A percentile compares a stretch with the other conserved stretches of the same genome.
Evolutionary conservation across 108 stramenopile genomes (phyloP).

Genomic region (Cyclotella baltica): DNA sequence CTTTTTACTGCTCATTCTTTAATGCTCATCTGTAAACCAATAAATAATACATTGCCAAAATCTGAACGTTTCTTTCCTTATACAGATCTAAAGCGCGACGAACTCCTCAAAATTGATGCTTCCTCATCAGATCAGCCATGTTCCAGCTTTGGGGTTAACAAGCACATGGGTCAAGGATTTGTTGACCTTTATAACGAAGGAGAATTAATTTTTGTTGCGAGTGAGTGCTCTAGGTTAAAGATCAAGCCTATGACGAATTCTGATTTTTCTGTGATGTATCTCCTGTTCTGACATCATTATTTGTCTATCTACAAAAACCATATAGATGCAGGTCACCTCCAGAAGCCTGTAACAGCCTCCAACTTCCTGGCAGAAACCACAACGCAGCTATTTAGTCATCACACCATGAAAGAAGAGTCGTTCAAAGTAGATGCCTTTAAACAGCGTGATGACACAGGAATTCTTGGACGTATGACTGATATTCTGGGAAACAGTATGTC

Average conservation of each 20-base stretch:
- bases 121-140: slow-evolving; percentile 52
- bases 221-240: slow-evolving; percentile 1
- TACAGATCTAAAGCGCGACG: background rate
- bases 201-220: slow-evolving; percentile 42
- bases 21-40: too few relatives aligned
- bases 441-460: slow-evolving; percentile 32
- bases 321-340: slow-evolving; percentile 15
- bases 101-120: slow-evolving; percentile 40
- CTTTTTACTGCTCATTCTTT: too few relatives aligned
- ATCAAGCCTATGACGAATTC: background rate
- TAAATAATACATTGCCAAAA: too few relatives aligned
- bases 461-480: slow-evolving; percentile 51
- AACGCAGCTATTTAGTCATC: slow-evolving; percentile 39
- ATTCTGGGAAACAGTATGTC: slow-evolving; percentile 29
- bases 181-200: slow-evolving; percentile 43
- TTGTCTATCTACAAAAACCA: background rate
- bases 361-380: slow-evolving; percentile 34
- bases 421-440: slow-evolving; percentile 47
- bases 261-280: too few relatives aligned
- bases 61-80: background rate
- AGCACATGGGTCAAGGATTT: slow-evolving; percentile 14
- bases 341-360: slow-evolving; percentile 17
- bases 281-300: too few relatives aligned
- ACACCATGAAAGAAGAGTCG: slow-evolving; percentile 43
- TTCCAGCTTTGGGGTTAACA: slow-evolving; percentile 55